Base-by-base conservation (phyloP, 371 early-diverging fungal species). In the Apophysomyces sp. region DNA sequence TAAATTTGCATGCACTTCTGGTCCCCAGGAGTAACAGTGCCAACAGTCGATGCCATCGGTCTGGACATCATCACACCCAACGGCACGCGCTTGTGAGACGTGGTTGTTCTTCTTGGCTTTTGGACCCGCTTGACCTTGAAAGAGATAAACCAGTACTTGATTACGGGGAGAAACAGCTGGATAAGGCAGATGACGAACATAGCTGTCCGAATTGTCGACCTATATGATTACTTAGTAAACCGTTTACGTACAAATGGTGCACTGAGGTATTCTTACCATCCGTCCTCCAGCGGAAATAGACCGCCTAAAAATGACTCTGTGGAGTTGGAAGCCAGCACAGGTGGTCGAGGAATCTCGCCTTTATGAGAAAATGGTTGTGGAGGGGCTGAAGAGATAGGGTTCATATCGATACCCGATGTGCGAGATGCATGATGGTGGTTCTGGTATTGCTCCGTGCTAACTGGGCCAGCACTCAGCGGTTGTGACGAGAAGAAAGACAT, bases 401-500 rank as follows among this genome's bases (percentile, higher is more conserved):
- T 13, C 24, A 36, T 56, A 39, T 53, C 58, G 26, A 55, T 52
- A 24, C 66, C 68, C 2, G 75, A 59, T 11, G 81, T 71, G 55
- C 73, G 67, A 13, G 77, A 73, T 18, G 56, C 56, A 65, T 76
- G 80, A 8, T 76, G 74, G 32, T 79, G 79, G 12, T 69, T 68
- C 27, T 66, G 70, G 55, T 64, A 71, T 41, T 80, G 71, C 29
- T 67, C 73, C 15, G 65, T 49, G 37, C 55, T 64, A 16, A 63
- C 62, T 9, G 80, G 61, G 7, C 73, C 70, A 16, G 77, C 60
- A 5, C 72, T 76, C 13, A 81, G 62, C 15, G 81, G 81, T 0
- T 77, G 75, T 0, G 81, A 69, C 4, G 82, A 76, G 53, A 78
- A 81, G 55, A 77, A 67, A 15, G 77, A 67, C 53, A 78, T 62